phyloP scores from a whole-genome alignment of 352 stramenopile genomes.

The Peronosclerospora sorghi region DNA sequence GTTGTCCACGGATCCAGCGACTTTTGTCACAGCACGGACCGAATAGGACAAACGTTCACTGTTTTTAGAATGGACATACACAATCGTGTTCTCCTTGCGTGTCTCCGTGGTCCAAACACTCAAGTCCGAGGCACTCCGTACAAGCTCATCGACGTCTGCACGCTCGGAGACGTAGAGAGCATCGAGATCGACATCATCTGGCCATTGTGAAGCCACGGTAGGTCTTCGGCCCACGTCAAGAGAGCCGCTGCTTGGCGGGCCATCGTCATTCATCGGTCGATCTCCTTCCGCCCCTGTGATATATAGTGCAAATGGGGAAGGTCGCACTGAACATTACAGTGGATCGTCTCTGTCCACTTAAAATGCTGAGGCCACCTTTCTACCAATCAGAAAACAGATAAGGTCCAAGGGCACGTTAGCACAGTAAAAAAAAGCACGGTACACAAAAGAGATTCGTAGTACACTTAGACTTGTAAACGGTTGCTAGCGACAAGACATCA shows the following conservation, averaged over 20 bases:
- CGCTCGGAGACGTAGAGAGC: slow-evolving; percentile 66
- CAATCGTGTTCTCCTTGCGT: slow-evolving; percentile 44
- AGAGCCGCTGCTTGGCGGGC: background rate
- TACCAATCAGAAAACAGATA: no score
- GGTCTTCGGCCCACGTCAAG: slow-evolving; percentile 15
- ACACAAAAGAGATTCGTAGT: no score
- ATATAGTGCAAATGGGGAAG: no score
- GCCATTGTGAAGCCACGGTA: slow-evolving; percentile 41
- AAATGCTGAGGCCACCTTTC: no score
- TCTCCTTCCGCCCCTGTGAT: no score
- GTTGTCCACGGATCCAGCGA: slow-evolving; percentile 51
- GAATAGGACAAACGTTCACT: slow-evolving; percentile 67
- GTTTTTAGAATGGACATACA: slow-evolving; percentile 81
- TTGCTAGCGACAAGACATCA: no score
- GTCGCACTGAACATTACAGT: no score
- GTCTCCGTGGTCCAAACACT: slow-evolving; percentile 68
- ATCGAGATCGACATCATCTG: slow-evolving; percentile 63
- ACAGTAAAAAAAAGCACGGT: no score
- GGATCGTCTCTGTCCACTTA: no score
- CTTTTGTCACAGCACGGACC: slow-evolving; percentile 55
- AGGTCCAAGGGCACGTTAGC: no score
- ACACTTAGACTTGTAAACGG: no score
- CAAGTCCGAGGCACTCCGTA: slow-evolving; percentile 53
- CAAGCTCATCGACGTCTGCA: slow-evolving; percentile 52
- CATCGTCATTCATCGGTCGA: no score